Evolutionary conservation across 2,329 filamentous ascomycete genomes (phyloP).

Genomic region (Grosmannia penicillata): DNA sequence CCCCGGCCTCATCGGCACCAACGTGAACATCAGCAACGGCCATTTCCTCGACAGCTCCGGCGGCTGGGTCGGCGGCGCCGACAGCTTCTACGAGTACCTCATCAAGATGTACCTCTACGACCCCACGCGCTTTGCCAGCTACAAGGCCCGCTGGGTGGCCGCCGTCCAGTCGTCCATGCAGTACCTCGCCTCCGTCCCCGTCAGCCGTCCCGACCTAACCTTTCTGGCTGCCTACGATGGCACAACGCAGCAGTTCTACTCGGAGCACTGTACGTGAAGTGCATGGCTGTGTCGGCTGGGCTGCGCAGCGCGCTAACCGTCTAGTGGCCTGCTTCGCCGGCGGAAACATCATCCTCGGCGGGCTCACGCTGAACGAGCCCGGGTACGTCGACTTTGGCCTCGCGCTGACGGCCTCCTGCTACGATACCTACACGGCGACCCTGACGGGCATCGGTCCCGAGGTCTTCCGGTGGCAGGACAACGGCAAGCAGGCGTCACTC

Average conservation of each 20-base stretch:
- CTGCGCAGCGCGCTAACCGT: no score
- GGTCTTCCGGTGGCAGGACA: constrained; percentile 46
- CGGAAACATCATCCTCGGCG: constrained; percentile 74
- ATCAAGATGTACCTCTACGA: constrained; percentile 88
- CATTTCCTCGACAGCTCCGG: constrained; percentile 51
- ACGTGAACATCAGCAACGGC: constrained; percentile 50
- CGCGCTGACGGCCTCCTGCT: constrained; percentile 55
- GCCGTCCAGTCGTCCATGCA: constrained; percentile 64
- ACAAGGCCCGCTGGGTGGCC: constrained; percentile 60
- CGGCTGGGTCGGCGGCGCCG: constrained; percentile 63
- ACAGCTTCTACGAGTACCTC: constrained; percentile 80
- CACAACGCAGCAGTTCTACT: constrained; percentile 24
- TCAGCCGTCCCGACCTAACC: constrained; percentile 51
- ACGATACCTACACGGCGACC: constrained; percentile 55
- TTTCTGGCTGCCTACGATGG: constrained; percentile 49
- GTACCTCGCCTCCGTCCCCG: constrained; percentile 55
- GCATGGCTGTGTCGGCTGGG: no score
- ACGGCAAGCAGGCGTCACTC: constrained; percentile 17
- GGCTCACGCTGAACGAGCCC: constrained; percentile 48
- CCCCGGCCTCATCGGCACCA: constrained; percentile 59
- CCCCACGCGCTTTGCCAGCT: constrained; percentile 41
- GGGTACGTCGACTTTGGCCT: constrained; percentile 64
- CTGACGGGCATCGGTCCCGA: constrained; percentile 67
- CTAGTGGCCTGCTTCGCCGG: constrained; percentile 75
- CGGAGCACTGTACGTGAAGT: constrained; percentile 31